Conservation (phyloP, 1,284 basidiomycete genomes). For the Xerocomus cyaneibrunnescens region DNA sequence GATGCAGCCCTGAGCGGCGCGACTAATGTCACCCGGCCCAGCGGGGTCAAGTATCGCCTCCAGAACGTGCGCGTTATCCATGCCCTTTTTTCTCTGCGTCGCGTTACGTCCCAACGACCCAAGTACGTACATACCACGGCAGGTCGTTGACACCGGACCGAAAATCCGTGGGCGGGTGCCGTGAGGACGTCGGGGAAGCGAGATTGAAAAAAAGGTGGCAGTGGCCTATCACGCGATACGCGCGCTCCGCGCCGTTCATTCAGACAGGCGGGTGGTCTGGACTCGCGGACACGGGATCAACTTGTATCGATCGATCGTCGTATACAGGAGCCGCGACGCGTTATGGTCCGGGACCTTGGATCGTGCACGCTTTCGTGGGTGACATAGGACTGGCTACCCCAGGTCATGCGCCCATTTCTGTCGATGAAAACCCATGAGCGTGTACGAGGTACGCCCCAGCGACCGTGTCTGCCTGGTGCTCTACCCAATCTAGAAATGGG, state of each 20-base stretch:
- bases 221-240: not conserved
- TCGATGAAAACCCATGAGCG: not conserved
- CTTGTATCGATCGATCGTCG: not conserved
- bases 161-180: not conserved
- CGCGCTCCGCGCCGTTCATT: not conserved
- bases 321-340: not conserved
- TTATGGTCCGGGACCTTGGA: not conserved
- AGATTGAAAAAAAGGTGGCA: not conserved
- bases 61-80: not conserved
- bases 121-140: not conserved
- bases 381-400: not conserved
- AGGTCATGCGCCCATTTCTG: not conserved
- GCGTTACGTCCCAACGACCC: conserved; percentile 1
- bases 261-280: not conserved
- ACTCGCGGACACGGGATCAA: not conserved
- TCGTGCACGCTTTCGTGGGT: not conserved
- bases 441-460: not conserved
- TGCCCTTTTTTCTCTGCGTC: conserved; percentile 2
- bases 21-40: not conserved
- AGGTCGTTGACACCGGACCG: not conserved
- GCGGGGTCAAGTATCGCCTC: not conserved
- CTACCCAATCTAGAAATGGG: not conserved
- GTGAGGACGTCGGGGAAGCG: not conserved
- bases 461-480: not conserved
- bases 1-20: conserved; percentile 2